phyloP scores from a whole-genome alignment of 2,329 filamentous ascomycete genomes.

The Metarhizium rileyi region DNA sequence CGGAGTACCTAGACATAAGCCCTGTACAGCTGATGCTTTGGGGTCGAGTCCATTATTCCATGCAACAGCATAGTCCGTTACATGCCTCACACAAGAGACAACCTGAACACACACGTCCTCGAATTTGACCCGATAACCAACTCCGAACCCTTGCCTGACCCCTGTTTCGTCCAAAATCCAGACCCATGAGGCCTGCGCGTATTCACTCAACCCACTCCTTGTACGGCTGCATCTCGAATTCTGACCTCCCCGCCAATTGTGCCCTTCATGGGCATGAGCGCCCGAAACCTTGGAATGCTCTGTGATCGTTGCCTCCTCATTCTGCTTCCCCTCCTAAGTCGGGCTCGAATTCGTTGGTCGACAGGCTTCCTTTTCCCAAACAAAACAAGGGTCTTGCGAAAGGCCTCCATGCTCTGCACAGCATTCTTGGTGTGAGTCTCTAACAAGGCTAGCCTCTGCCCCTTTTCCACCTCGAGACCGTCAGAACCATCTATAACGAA shows the following conservation, averaged over 20 bases:
- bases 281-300: neutral
- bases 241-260: neutral
- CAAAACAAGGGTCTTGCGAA: conserved; percentile 1
- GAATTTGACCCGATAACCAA: neutral
- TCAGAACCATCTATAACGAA: no score
- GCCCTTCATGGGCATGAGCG: neutral
- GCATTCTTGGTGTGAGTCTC: neutral
- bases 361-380: conserved; percentile 1
- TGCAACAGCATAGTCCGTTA: neutral
- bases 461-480: conserved; percentile 2
- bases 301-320: neutral
- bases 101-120: neutral
- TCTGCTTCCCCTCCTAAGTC: neutral
- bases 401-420: neutral
- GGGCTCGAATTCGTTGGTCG: conserved; percentile 1
- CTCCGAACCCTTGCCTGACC: neutral
- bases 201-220: neutral
- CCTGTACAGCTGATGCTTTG: neutral
- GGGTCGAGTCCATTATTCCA: neutral
- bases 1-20: neutral
- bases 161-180: neutral
- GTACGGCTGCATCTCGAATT: neutral
- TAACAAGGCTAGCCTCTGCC: neutral
- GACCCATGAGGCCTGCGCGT: conserved; percentile 3
- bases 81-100: neutral